These are phyloP conservation scores for Acorus gramineus DNA, from an alignment of 106 monocot species.

Conservation along the genomic window DNA sequence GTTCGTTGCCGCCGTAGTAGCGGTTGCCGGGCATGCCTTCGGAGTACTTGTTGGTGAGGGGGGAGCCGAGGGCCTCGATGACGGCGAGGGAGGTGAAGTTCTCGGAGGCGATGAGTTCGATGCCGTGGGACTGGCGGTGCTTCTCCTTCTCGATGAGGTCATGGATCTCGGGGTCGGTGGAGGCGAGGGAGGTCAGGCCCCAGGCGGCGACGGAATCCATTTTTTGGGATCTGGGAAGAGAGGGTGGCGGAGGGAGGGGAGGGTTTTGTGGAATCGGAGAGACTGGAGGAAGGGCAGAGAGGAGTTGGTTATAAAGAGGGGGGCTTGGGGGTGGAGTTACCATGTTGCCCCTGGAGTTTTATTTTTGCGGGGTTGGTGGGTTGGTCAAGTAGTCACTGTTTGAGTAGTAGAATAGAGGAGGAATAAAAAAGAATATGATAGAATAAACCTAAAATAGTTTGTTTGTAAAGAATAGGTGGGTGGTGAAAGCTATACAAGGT, in stretches of 20 bases:
- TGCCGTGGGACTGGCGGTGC: constrained; percentile 68
- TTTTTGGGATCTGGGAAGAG: background rate
- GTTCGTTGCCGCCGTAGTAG: constrained; percentile 89
- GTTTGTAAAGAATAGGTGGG: too few relatives aligned
- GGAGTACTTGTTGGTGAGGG: constrained; percentile 91
- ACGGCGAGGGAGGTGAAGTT: constrained; percentile 87
- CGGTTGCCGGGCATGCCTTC: constrained; percentile 83
- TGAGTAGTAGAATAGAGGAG: too few relatives aligned
- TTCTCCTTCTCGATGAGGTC: constrained; percentile 79
- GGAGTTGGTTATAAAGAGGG: background rate
- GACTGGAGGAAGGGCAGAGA: background rate
- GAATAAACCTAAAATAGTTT: too few relatives aligned
- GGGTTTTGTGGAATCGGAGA: background rate
- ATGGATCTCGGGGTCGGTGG: constrained; percentile 39
- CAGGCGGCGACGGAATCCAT: constrained; percentile 52
- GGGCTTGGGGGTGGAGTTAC: background rate
- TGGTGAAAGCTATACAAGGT: too few relatives aligned
- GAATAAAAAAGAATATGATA: too few relatives aligned
- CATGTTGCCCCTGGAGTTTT: too few relatives aligned
- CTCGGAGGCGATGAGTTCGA: constrained; percentile 92
- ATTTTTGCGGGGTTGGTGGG: too few relatives aligned
- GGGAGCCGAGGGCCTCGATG: constrained; percentile 70
- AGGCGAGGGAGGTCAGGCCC: constrained; percentile 38
- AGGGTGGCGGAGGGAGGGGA: background rate
- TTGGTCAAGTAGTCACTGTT: too few relatives aligned